Base-by-base conservation (phyloP, 495 filamentous ascomycete genomes). In the Daldinia vernicosa region DNA sequence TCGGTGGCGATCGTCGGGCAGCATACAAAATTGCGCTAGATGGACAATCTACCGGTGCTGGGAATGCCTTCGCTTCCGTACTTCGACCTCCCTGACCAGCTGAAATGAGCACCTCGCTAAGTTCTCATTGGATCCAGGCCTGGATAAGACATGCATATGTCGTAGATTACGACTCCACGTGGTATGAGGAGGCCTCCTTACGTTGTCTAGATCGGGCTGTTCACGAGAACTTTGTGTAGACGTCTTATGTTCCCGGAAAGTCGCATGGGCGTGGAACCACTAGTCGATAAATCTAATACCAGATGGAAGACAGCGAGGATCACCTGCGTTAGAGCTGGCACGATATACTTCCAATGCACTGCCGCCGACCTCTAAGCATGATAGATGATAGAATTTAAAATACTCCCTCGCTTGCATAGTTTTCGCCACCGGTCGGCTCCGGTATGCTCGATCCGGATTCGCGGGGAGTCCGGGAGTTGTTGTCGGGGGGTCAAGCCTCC, bases 141-240 rank as follows among this genome's bases (percentile, higher is more conserved):
- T 53, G 60, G 71, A 70, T 70, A 59, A 74, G 71, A 70, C 71
- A 74, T 74, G 66, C 53, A 60, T 35, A 61, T 74, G 67, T 60
- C 62, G 67, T 74, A 74, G 71, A 70, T 60, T 63, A 50, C 33
- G 54, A 63, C 45, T 64, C 59, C 71, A 74, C 67, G 67, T 70
- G 71, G 71, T 62, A 65, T 28, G 47, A 55, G 40, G 65, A 66
- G 70, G 70, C 65, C 65, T 68, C 70, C 60, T 4, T 51, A 55
- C 15, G 15, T 27, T 59, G 70, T 68, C 64, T 66, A 66, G 71
- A 70, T 60, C 43, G 67, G 63, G 62, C 54, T 60, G 62, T 70
- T 57, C 71, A 59, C 53, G 67, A 45, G 24, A 52, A 12, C 1
- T 52, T 54, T 45, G 66, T 66, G 39, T 56, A 56, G 30, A 56